Conservation (phyloP, 2,329 filamentous ascomycete species). For the Aspergillus fijiensis region DNA sequence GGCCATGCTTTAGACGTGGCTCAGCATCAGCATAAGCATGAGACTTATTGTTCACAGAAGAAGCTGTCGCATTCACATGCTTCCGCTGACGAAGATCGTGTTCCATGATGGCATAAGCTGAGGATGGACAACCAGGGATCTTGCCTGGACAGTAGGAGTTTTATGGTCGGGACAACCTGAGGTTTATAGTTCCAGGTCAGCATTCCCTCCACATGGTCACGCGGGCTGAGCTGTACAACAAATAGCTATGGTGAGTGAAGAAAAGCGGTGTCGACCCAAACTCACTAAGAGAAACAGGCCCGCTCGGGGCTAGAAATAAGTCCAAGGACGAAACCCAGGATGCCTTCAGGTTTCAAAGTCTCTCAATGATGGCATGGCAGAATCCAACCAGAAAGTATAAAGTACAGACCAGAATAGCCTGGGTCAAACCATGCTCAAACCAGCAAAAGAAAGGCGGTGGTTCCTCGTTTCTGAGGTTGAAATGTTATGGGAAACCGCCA, state of each 20-base stretch:
- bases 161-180: not conserved
- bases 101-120: slow-evolving; percentile 27
- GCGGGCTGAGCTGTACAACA: slow-evolving; percentile 3
- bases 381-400: not conserved
- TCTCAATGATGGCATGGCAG: too few species aligned
- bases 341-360: not conserved
- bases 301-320: slow-evolving; percentile 1
- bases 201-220: slow-evolving; percentile 1
- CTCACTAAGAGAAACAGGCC: not conserved
- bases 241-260: not conserved
- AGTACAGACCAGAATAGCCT: slow-evolving; percentile 1
- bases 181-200: slow-evolving; percentile 2
- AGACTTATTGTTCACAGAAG: slow-evolving; percentile 15
- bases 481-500: not conserved
- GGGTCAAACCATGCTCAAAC: slow-evolving; percentile 5
- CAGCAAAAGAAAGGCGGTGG: not conserved
- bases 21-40: slow-evolving; percentile 27
- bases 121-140: not conserved
- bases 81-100: slow-evolving; percentile 36
- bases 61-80: slow-evolving; percentile 13
- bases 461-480: not conserved
- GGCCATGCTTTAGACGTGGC: slow-evolving; percentile 46
- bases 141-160: not conserved
- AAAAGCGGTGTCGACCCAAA: slow-evolving; percentile 13
- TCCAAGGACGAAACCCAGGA: not conserved